Percentiles rank a stretch among this genome's conserved stretches.
Evolutionary conservation across 2,329 filamentous ascomycete genomes (phyloP).

Genomic region (Colletotrichum sp.): DNA sequence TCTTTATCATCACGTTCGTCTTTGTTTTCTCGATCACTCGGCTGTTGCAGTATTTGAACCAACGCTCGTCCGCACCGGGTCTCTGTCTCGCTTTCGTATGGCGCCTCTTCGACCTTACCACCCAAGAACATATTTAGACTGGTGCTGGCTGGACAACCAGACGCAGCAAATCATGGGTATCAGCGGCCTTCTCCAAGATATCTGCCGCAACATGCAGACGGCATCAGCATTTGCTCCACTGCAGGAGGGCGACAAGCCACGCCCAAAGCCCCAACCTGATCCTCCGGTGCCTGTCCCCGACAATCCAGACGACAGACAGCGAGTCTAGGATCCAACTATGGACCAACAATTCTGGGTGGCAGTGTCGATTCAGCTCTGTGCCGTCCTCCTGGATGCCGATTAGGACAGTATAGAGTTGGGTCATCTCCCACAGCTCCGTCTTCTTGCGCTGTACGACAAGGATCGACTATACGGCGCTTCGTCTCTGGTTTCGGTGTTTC

Average conservation of each 20-base stretch:
- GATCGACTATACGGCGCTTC: not conserved
- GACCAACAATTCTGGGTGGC: not conserved
- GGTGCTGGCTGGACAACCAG: not conserved
- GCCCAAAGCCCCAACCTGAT: constrained; percentile 33
- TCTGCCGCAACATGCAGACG: not conserved
- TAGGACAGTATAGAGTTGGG: not conserved
- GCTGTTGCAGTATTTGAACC: not conserved
- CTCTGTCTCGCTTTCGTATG: not conserved
- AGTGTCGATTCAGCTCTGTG: not conserved
- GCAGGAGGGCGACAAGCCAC: constrained; percentile 27
- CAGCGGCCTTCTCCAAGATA: not conserved
- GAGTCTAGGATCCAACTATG: not conserved
- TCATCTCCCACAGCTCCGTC: not conserved
- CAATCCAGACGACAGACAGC: constrained; percentile 25
- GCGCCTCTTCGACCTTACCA: not conserved
- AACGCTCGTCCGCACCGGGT: not conserved
- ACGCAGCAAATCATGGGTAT: not conserved
- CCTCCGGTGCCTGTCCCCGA: constrained; percentile 33
- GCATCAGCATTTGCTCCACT: not conserved
- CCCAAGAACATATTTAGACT: not conserved
- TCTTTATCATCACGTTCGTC: not conserved
- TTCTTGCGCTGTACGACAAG: not conserved
- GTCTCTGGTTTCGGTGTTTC: not conserved
- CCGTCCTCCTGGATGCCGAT: not conserved
- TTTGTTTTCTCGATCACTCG: not conserved